These are phyloP conservation scores for Tephrocybe sp. DNA, from an alignment of 768 basidiomycete genomes.

Conservation along the genomic window DNA sequence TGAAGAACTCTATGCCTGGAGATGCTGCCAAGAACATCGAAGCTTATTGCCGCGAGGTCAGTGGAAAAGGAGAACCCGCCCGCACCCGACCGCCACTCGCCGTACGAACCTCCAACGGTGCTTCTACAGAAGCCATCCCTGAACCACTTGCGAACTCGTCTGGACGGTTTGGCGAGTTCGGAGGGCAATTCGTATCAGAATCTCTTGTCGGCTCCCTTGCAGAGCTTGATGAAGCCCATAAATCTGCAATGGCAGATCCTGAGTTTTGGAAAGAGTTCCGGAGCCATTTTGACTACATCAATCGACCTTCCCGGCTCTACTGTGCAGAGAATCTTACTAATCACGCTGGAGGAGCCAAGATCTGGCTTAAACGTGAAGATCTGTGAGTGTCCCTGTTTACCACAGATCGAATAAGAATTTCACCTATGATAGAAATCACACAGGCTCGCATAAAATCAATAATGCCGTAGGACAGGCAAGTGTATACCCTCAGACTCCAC, in stretches of 20 bases:
- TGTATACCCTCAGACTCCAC: not conserved
- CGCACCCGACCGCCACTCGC: constrained; percentile 31
- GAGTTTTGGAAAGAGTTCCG: constrained; percentile 91
- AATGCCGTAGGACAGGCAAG: constrained; percentile 93
- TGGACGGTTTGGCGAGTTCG: constrained; percentile 89
- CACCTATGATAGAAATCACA: constrained; percentile 81
- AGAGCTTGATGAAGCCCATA: constrained; percentile 91
- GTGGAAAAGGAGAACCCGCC: constrained; percentile 37
- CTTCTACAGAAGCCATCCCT: constrained; percentile 24
- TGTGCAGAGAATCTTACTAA: constrained; percentile 88
- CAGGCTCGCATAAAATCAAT: constrained; percentile 99
- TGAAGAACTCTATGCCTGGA: constrained; percentile 59
- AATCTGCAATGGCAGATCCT: constrained; percentile 81
- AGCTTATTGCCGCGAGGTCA: constrained; percentile 73
- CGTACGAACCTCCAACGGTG: constrained; percentile 24
- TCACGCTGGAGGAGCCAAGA: constrained; percentile 87
- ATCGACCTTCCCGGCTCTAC: constrained; percentile 89
- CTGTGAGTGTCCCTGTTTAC: constrained; percentile 46
- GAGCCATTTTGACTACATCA: constrained; percentile 89
- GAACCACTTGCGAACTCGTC: constrained; percentile 45
- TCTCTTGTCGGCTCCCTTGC: constrained; percentile 88
- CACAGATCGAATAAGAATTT: constrained; percentile 1
- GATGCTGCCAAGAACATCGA: constrained; percentile 54
- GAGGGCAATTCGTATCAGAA: constrained; percentile 97
- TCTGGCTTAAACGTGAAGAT: constrained; percentile 98